Base-by-base conservation (phyloP, 371 early-diverging fungal genomes). In the Haplosporangium sp. region DNA sequence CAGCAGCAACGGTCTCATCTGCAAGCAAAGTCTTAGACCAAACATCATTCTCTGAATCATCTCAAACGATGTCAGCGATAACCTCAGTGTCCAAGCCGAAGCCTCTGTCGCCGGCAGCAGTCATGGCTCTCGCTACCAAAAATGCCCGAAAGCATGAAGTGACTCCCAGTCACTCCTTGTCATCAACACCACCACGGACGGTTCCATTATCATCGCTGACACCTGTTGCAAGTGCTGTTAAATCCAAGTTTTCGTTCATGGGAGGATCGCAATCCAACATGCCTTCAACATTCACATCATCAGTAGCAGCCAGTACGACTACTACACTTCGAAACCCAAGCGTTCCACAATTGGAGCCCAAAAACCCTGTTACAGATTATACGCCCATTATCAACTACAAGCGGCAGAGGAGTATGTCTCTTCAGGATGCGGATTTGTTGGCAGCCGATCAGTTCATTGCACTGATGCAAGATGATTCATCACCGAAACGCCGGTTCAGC, bases 391-490 rank as follows among this genome's bases (percentile, higher is more conserved):
- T 71, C 23, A 45, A 63, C 23, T 77, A 67, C 56, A 71, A 66
- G 56, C 62, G 68, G 8, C 79, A 77, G 47, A 37, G 79, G 12
- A 77, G 79, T 43, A 77, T 77, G 79, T 77, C 79, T 23, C 59
- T 77, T 1, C 79, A 77, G 36, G 79, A 77, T 38, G 79, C 68
- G 3, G 79, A 77, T 54, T 58, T 77, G 7, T 61, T 77, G 67
- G 71, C 79, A 16, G 73, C 73, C 13, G 79, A 77, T 21, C 79
- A 77, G 21, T 72, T 77, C 43, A 72, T 72, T 29, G 73, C 79
- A 0, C 59, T 72, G 48, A 57, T 72, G 65, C 73, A 72, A 0
- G 72, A 77, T 4, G 79, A 72, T 46, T 2, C 54, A 37, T 50
- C 71, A 23, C 51, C 68, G 5, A 77, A 72, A 36, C 46, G 79